Evolutionary conservation across 2,329 filamentous ascomycete genomes (phyloP).

Genomic region (Talaromyces marneffei): DNA sequence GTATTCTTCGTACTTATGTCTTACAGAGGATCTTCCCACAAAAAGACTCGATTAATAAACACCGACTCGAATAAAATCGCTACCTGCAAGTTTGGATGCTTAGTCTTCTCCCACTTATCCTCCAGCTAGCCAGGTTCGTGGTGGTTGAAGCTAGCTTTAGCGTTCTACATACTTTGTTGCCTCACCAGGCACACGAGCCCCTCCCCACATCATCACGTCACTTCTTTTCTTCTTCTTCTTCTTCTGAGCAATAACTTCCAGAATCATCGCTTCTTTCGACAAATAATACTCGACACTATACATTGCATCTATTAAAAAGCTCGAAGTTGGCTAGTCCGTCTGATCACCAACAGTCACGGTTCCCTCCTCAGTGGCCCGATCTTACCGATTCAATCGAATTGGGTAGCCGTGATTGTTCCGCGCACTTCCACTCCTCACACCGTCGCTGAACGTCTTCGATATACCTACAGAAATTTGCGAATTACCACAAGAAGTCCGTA

Average conservation of each 20-base stretch:
- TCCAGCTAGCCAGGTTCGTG: background rate
- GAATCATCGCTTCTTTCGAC: background rate
- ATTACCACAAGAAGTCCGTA: background rate
- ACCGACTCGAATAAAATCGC: background rate
- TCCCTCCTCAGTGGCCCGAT: background rate
- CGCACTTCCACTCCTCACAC: slow-evolving; percentile 7
- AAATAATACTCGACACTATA: background rate
- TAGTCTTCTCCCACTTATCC: too few relatives aligned
- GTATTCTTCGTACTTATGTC: background rate
- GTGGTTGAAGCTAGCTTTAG: background rate
- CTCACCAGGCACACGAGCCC: background rate
- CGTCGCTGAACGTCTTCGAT: background rate
- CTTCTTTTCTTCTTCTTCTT: background rate
- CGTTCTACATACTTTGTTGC: background rate
- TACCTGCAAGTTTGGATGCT: background rate
- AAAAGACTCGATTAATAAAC: background rate
- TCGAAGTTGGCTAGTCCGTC: background rate
- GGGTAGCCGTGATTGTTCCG: background rate
- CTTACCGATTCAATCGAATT: background rate
- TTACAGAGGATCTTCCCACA: background rate
- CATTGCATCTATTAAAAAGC: background rate
- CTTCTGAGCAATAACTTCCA: background rate
- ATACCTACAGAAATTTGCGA: background rate
- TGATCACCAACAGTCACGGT: background rate
- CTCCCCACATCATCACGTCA: slow-evolving; percentile 7